Evolutionary conservation across 768 basidiomycete genomes (phyloP).

Genomic region (Podaxis pistillaris): DNA sequence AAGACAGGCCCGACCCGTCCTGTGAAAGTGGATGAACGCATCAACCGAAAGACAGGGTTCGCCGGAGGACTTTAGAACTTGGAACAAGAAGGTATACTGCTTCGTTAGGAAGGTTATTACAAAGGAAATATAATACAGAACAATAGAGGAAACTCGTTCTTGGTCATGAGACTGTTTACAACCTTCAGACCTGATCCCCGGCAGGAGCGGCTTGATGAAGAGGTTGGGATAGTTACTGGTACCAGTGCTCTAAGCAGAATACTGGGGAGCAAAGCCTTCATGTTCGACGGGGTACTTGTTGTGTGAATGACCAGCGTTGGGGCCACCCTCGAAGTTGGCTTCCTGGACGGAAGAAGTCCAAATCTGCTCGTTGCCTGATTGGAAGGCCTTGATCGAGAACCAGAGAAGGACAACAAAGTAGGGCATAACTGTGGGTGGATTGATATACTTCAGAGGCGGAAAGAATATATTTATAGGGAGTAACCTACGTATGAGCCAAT

Average conservation of each 20-base stretch:
- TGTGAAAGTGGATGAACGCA: too few relatives aligned
- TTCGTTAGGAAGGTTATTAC: too few relatives aligned
- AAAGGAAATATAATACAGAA: too few relatives aligned
- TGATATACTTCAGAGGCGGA: background rate
- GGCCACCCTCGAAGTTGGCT: conserved; percentile 27
- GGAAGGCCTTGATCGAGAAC: conserved; percentile 28
- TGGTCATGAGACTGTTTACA: too few relatives aligned
- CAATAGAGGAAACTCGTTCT: too few relatives aligned
- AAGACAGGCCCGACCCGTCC: too few relatives aligned
- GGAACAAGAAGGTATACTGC: too few relatives aligned
- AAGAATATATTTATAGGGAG: background rate
- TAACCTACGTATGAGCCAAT: conserved; percentile 40
- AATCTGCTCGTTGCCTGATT: conserved; percentile 32
- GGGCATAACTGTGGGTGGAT: conserved; percentile 28
- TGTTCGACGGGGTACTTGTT: conserved; percentile 1
- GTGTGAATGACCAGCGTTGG: background rate
- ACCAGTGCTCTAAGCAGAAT: background rate
- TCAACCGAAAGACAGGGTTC: too few relatives aligned
- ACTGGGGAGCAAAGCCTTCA: conserved; percentile 6
- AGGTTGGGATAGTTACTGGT: too few relatives aligned
- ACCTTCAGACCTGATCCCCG: too few relatives aligned
- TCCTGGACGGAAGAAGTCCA: conserved; percentile 35
- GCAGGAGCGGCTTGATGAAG: too few relatives aligned
- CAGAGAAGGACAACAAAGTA: conserved; percentile 32
- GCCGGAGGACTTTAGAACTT: too few relatives aligned